phyloP scores from a whole-genome alignment of 148 eudicot genomes.

The Camellia japonica region DNA sequence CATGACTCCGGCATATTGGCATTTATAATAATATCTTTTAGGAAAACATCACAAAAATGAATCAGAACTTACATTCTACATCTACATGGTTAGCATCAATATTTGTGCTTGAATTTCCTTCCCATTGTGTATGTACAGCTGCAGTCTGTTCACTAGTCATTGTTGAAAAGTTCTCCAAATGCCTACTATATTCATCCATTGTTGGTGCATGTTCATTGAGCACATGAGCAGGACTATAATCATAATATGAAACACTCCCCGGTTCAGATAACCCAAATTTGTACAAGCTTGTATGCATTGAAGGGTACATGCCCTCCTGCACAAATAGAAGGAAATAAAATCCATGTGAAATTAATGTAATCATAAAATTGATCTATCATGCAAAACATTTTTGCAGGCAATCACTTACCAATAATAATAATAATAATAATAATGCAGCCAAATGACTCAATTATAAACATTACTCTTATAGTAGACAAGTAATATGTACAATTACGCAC shows the following conservation, averaged over 20 bases:
- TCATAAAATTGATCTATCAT: too few species aligned
- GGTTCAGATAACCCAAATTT: slow-evolving; percentile 82
- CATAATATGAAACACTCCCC: slow-evolving; percentile 63
- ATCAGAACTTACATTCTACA: slow-evolving; percentile 63
- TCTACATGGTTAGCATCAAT: slow-evolving; percentile 36
- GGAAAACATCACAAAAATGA: neutral
- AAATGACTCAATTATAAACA: neutral
- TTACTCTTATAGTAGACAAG: neutral
- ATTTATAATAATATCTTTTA: neutral
- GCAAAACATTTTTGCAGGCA: neutral
- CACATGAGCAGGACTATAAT: slow-evolving; percentile 47
- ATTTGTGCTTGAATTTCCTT: slow-evolving; percentile 37
- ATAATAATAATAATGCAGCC: neutral
- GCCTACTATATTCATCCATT: slow-evolving; percentile 49
- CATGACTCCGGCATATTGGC: neutral
- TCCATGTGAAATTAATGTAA: neutral
- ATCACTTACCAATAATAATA: neutral
- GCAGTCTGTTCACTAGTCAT: slow-evolving; percentile 41
- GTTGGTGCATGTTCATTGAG: slow-evolving; percentile 39
- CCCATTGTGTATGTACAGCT: slow-evolving; percentile 45
- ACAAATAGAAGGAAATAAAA: slow-evolving; percentile 13
- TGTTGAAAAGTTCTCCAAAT: slow-evolving; percentile 41
- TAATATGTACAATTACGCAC: too few species aligned
- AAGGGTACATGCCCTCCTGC: slow-evolving; percentile 69
- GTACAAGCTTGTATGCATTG: slow-evolving; percentile 57